These are phyloP conservation scores for Neolecta irregularis DNA, from an alignment of 1,139 yeast species.

Conservation along the genomic window DNA sequence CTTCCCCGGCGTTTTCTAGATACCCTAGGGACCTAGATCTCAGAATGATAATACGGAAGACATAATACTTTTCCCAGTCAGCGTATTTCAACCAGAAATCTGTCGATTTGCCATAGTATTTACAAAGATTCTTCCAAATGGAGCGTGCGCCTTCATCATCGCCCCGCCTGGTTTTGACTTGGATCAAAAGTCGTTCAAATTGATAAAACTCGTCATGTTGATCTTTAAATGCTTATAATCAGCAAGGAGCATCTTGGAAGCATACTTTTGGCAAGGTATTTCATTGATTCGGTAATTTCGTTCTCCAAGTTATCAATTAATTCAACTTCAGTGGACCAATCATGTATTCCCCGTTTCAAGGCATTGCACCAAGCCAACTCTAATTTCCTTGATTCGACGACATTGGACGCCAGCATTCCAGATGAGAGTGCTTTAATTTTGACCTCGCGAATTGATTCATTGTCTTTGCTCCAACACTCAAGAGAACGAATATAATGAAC, in stretches of 20 bases:
- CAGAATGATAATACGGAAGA: constrained; percentile 8
- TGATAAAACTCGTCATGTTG: neutral
- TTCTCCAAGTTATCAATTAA: constrained; percentile 13
- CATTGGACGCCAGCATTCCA: constrained; percentile 11
- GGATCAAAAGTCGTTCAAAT: constrained; percentile 5
- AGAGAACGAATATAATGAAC: constrained; percentile 18
- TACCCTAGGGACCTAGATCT: constrained; percentile 4
- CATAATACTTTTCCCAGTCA: constrained; percentile 28
- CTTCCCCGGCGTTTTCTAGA: constrained; percentile 10
- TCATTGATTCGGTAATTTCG: constrained; percentile 12
- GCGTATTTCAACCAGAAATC: constrained; percentile 37
- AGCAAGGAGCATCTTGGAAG: neutral
- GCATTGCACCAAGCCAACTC: constrained; percentile 25
- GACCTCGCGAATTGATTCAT: constrained; percentile 12
- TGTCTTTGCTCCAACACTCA: constrained; percentile 13
- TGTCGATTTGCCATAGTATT: constrained; percentile 24
- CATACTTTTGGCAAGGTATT: constrained; percentile 1
- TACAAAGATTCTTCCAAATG: constrained; percentile 23
- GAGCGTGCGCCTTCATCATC: constrained; percentile 20
- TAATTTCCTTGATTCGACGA: constrained; percentile 28
- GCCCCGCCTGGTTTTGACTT: constrained; percentile 10
- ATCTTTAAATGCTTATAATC: constrained; percentile 1
- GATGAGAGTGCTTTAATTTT: constrained; percentile 11
- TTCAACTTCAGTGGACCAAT: constrained; percentile 14
- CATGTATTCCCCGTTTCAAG: constrained; percentile 14